Base-by-base conservation (phyloP, 345 rosid species). In the Pugionium dolabratum region DNA sequence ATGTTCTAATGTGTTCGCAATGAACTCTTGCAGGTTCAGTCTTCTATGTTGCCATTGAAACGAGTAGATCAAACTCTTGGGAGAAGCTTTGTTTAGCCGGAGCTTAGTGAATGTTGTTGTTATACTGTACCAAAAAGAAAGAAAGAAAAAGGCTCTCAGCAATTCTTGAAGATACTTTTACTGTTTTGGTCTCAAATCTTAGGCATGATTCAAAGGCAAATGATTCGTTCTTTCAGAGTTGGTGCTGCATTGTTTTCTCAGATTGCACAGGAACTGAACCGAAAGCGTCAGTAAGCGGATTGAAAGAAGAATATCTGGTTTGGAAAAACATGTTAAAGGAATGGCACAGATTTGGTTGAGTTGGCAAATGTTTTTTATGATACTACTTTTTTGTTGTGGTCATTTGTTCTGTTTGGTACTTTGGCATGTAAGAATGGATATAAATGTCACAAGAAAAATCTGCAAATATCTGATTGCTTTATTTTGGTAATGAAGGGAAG, bases 141-240 rank as follows among this genome's bases (percentile, higher is more conserved):
- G 61, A 52, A 10, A 35, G 49, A 49, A 7, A 43, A 59, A 70
- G 61, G 67, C n/a, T 49, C 45, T 43, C 74, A 70, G 53, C 74
- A 55, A 36, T 52, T 59, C 67, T 71, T 62, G 69, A 59, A 51
- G 67, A 34, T 47, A 29, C 64, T 42, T 52, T 9, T 32, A 45
- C 55, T 70, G 55, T 53, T 70, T 70, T 62, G 68, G 32, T 45
- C 67, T 70, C 74, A 53, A 44, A 28, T 30, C 68, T 45, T 36
- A 45, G 54, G 69, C 55, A 31, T 44, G 62, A 59, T 53, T 45
- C 54, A 62, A 10, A 40, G 49, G 44, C 72, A n/a, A 30, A 57
- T 56, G 56, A 39, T 56, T 67, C 44, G 9, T 40, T 40, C n/a
- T 52, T 28, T 41, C 51, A 60, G 30, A 50, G 7, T 69, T 68